Evolutionary conservation across 768 basidiomycete genomes (phyloP).

Genomic region (Tricholoma sp.): DNA sequence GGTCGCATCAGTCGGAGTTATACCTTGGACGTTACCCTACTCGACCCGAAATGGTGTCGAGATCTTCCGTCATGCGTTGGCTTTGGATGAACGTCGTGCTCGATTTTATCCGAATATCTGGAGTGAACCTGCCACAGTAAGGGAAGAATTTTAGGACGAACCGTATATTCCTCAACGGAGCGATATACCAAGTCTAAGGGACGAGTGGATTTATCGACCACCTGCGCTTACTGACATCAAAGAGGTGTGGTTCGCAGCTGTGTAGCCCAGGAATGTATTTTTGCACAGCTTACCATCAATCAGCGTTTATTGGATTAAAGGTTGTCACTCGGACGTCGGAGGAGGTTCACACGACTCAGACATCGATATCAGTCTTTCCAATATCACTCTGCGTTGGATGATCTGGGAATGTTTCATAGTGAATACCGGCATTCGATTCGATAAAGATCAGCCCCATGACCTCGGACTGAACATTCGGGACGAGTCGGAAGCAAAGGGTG

Average conservation of each 20-base stretch:
- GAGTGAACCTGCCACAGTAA: slow-evolving; percentile 15
- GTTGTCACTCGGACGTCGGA: slow-evolving; percentile 19
- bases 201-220: slow-evolving; percentile 15
- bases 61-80: slow-evolving; percentile 18
- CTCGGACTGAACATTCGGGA: slow-evolving; percentile 16
- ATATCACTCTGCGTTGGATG: slow-evolving; percentile 25
- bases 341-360: slow-evolving; percentile 20
- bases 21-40: slow-evolving; percentile 16
- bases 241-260: slow-evolving; percentile 23
- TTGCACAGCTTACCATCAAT: background rate
- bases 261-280: background rate
- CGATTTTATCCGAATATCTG: slow-evolving; percentile 19
- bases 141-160: slow-evolving; percentile 18
- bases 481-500: no score
- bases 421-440: slow-evolving; percentile 16
- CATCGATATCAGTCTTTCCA: slow-evolving; percentile 16
- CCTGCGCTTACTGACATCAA: slow-evolving; percentile 17
- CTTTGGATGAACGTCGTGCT: slow-evolving; percentile 19
- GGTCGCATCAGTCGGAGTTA: slow-evolving; percentile 20
- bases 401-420: slow-evolving; percentile 20
- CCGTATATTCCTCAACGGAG: slow-evolving; percentile 7
- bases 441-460: slow-evolving; percentile 11
- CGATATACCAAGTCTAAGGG: slow-evolving; percentile 6
- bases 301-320: no score
- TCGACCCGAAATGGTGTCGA: slow-evolving; percentile 19